Conservation (phyloP, 352 stramenopile species). For the Phytopythium helicoides region DNA sequence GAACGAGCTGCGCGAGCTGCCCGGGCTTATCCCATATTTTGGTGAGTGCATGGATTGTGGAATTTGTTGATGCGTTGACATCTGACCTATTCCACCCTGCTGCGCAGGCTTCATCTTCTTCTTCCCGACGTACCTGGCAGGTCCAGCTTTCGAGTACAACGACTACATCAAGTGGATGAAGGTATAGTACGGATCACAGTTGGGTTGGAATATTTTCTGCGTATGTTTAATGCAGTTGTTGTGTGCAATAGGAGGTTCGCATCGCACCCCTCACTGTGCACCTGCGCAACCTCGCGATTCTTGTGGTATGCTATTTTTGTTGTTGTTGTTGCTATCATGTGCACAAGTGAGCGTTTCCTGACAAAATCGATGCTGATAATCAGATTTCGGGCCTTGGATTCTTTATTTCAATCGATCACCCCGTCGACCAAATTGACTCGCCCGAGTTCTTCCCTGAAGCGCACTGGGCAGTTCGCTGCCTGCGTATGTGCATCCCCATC, state of each 20-base stretch:
- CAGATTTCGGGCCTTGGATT: slow-evolving; percentile 73
- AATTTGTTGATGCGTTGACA: no score
- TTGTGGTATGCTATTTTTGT: slow-evolving; percentile 41
- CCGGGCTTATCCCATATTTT: slow-evolving; percentile 68
- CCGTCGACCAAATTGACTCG: slow-evolving; percentile 79
- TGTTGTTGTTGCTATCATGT: neutral
- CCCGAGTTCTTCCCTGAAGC: slow-evolving; percentile 66
- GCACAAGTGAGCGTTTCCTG: neutral
- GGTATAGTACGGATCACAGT: slow-evolving; percentile 26
- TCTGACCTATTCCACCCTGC: neutral
- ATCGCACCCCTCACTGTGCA: slow-evolving; percentile 63
- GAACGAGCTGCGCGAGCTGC: slow-evolving; percentile 66
- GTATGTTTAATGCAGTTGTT: neutral
- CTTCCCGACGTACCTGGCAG: slow-evolving; percentile 84
- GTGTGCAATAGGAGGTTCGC: slow-evolving; percentile 37
- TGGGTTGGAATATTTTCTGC: neutral
- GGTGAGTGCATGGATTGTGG: slow-evolving; percentile 34
- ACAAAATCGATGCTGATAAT: neutral
- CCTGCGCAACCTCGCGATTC: slow-evolving; percentile 69
- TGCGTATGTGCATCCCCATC: slow-evolving; percentile 70
- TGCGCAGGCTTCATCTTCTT: slow-evolving; percentile 81
- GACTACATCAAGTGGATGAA: slow-evolving; percentile 84
- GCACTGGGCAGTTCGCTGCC: slow-evolving; percentile 55
- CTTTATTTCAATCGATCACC: slow-evolving; percentile 68
- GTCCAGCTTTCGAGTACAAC: slow-evolving; percentile 83